phyloP scores from a whole-genome alignment of 1,284 basidiomycete species.

The Fomitopsis betulina region DNA sequence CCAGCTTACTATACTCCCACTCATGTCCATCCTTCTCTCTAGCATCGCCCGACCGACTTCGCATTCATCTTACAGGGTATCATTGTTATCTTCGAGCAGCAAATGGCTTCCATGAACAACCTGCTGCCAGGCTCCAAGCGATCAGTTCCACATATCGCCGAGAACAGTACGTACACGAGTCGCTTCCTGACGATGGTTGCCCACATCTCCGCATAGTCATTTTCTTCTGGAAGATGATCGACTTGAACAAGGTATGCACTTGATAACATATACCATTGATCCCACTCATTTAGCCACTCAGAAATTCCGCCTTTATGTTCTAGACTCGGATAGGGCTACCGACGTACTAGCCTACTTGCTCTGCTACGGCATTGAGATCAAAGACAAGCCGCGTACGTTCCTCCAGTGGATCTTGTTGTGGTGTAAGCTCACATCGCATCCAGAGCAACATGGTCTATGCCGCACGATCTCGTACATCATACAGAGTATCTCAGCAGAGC shows the following conservation, averaged over 20 bases:
- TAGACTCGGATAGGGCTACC: conserved; percentile 75
- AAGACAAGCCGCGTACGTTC: conserved; percentile 80
- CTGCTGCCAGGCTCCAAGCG: conserved; percentile 80
- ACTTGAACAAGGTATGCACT: conserved; percentile 78
- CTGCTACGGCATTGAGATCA: conserved; percentile 78
- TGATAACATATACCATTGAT: not conserved
- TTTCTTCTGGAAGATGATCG: conserved; percentile 87
- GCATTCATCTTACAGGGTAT: conserved; percentile 77
- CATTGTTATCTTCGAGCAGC: conserved; percentile 65
- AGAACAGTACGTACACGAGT: conserved; percentile 56
- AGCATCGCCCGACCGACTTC: conserved; percentile 90
- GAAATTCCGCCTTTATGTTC: conserved; percentile 82
- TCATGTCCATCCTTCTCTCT: not conserved
- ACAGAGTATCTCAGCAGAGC: conserved; percentile 86
- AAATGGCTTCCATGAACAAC: conserved; percentile 69
- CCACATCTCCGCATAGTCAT: conserved; percentile 47
- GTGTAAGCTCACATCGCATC: not conserved
- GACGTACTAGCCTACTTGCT: conserved; percentile 77
- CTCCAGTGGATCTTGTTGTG: not conserved
- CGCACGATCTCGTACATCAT: conserved; percentile 88
- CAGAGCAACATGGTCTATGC: conserved; percentile 88
- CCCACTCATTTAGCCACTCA: conserved; percentile 24
- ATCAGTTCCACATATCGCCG: conserved; percentile 75
- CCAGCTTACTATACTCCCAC: not conserved
- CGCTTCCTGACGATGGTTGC: conserved; percentile 1